Conservation (phyloP, 2,329 filamentous ascomycete species). For the Nothopassalora personata region DNA sequence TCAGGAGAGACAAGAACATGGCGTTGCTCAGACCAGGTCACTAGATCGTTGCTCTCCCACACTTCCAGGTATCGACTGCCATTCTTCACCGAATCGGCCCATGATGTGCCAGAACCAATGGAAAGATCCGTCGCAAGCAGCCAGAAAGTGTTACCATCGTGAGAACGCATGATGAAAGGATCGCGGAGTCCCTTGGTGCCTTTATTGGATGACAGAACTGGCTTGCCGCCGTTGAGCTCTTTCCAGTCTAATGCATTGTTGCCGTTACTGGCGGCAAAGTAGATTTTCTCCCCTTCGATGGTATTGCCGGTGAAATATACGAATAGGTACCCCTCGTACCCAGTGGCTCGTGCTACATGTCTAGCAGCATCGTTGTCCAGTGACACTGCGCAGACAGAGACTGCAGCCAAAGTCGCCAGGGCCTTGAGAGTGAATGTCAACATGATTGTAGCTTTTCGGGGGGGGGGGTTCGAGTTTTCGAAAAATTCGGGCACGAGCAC, state of each 20-base stretch:
- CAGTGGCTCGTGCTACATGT: neutral
- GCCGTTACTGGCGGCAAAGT: constrained; percentile 48
- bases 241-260: constrained; percentile 50
- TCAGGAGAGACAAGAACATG: constrained; percentile 47
- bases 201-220: constrained; percentile 42
- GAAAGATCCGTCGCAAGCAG: constrained; percentile 51
- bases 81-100: constrained; percentile 43
- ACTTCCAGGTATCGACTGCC: constrained; percentile 50
- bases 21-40: constrained; percentile 49
- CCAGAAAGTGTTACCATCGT: constrained; percentile 49
- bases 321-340: constrained; percentile 44
- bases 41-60: constrained; percentile 49
- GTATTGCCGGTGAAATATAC: constrained; percentile 48
- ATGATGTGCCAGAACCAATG: constrained; percentile 51
- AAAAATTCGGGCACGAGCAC: neutral
- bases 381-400: neutral
- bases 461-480: neutral
- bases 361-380: neutral
- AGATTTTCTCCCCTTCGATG: constrained; percentile 48
- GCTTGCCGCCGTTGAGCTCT: constrained; percentile 46
- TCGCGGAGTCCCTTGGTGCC: constrained; percentile 50
- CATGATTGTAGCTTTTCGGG: neutral
- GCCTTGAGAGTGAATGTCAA: neutral
- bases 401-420: neutral
- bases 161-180: constrained; percentile 50